Evolutionary conservation across 176 grass and related monocot species (phyloP).

Genomic region (Phoenix dactylifera): DNA sequence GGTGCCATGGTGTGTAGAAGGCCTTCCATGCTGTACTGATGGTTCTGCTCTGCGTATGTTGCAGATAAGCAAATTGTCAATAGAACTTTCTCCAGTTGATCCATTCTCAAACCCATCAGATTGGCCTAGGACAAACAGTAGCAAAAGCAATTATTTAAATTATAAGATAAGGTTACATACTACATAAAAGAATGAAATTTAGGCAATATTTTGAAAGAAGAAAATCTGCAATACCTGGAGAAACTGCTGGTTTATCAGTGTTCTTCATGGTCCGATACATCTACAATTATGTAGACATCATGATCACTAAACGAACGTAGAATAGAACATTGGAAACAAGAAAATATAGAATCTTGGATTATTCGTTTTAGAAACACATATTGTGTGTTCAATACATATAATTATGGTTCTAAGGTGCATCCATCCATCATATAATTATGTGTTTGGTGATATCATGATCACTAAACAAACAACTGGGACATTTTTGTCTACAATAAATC

Average conservation of each 20-base stretch:
- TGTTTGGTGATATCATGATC: too few species aligned
- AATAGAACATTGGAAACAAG: too few species aligned
- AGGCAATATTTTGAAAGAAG: too few species aligned
- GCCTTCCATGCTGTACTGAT: constrained; percentile 9
- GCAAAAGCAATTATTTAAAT: neutral
- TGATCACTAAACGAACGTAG: too few species aligned
- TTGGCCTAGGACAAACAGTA: constrained; percentile 15
- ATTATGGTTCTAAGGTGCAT: too few species aligned
- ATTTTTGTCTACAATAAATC: too few species aligned
- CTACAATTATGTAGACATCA: constrained; percentile 11
- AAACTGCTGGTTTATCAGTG: constrained; percentile 37
- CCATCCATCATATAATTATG: too few species aligned
- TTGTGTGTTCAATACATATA: too few species aligned
- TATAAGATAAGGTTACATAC: neutral
- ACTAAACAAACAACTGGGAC: too few species aligned
- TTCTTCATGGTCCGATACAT: constrained; percentile 77
- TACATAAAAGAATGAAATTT: neutral
- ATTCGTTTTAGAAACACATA: too few species aligned
- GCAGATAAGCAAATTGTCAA: constrained; percentile 23
- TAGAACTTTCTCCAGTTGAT: constrained; percentile 35
- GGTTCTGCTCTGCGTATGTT: neutral
- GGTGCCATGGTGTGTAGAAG: constrained; percentile 7
- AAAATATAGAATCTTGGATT: too few species aligned
- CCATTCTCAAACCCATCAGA: constrained; percentile 48
- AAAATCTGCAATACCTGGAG: constrained; percentile 28